phyloP scores from a whole-genome alignment of 2,329 filamentous ascomycete genomes.

The Periconia macrospinosa region DNA sequence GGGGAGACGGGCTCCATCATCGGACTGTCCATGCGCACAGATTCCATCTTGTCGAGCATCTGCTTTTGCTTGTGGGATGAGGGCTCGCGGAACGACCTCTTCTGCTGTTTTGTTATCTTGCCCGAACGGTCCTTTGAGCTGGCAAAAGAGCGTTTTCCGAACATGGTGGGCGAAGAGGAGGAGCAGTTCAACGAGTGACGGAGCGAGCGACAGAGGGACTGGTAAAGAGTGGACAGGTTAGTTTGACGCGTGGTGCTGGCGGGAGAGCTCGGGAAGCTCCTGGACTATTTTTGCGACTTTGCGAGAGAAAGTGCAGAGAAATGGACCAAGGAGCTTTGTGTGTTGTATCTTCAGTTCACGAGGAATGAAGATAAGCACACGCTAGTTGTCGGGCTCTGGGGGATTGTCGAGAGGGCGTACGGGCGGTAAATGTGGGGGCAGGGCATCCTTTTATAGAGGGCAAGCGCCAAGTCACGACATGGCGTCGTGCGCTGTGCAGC shows the following conservation, averaged over 20 bases:
- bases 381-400: conserved; percentile 43
- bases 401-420: conserved; percentile 43
- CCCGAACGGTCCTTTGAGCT: conserved; percentile 78
- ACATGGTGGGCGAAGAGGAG: conserved; percentile 66
- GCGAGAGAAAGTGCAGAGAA: conserved; percentile 34
- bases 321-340: conserved; percentile 41
- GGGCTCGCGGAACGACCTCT: conserved; percentile 76
- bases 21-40: conserved; percentile 59
- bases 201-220: conserved; percentile 49
- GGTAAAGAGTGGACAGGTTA: conserved; percentile 51
- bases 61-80: conserved; percentile 81
- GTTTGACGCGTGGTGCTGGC: conserved; percentile 57
- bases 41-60: conserved; percentile 73
- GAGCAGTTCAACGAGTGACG: conserved; percentile 50
- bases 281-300: conserved; percentile 37
- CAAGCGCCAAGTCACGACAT: conserved; percentile 28
- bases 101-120: conserved; percentile 78
- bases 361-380: conserved; percentile 40
- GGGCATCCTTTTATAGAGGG: conserved; percentile 33
- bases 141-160: conserved; percentile 81
- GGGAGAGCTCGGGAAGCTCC: conserved; percentile 58
- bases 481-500: neutral
- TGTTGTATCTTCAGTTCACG: conserved; percentile 31
- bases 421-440: conserved; percentile 29
- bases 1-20: conserved; percentile 53